Evolutionary conservation across 768 basidiomycete genomes (phyloP).

Genomic region (Phanerochaete sordida): DNA sequence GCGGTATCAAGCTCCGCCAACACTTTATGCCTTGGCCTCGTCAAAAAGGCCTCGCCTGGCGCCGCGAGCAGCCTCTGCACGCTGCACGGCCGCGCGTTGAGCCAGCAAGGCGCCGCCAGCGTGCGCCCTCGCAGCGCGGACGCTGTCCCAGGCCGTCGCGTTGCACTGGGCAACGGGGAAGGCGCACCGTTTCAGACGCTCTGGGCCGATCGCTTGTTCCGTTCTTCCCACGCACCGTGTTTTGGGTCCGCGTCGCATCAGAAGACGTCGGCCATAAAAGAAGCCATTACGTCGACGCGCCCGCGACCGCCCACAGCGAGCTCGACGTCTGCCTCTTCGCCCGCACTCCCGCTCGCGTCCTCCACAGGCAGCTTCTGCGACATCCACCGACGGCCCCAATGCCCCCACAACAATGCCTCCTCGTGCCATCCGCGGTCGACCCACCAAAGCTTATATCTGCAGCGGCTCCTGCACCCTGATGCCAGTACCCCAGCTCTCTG

Average conservation of each 20-base stretch:
- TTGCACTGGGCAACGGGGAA: neutral
- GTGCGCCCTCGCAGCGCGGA: neutral
- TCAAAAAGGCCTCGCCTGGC: neutral
- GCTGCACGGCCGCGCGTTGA: neutral
- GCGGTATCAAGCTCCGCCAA: constrained; percentile 10
- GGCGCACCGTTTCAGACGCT: neutral
- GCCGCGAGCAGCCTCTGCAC: neutral
- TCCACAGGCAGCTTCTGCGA: too few relatives aligned
- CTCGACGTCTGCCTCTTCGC: neutral
- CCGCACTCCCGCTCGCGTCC: neutral
- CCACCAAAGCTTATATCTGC: neutral
- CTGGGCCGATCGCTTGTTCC: constrained; percentile 1
- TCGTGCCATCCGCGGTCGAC: neutral
- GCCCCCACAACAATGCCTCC: neutral
- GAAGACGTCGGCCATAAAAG: neutral
- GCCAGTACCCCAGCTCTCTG: neutral
- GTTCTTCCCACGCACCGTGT: neutral
- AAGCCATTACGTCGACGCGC: neutral
- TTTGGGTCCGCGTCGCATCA: neutral
- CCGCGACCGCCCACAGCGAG: neutral
- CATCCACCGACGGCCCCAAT: too few relatives aligned
- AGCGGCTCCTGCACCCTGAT: neutral
- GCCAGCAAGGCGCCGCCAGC: neutral
- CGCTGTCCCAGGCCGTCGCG: neutral
- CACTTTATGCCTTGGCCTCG: neutral